A percentile compares a stretch with the other conserved stretches of the same genome.
Conservation (phyloP, 345 rosid genomes). For the Triadica sebifera region DNA sequence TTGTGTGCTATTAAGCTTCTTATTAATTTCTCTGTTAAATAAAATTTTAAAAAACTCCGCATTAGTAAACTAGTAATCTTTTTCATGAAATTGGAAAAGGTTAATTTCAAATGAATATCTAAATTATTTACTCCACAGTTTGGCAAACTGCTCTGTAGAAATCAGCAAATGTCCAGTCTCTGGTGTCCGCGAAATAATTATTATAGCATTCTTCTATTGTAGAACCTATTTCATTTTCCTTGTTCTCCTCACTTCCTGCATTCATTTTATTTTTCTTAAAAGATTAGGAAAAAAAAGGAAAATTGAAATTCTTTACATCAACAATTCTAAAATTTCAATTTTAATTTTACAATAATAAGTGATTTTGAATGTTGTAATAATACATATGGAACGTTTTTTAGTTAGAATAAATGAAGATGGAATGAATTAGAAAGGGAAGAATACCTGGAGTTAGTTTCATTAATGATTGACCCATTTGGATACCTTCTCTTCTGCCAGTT, state of each 20-base stretch:
- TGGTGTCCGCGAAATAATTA: constrained; percentile 23
- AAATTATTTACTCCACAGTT: constrained; percentile 51
- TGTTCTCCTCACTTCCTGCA: constrained; percentile 43
- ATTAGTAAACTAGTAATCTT: not conserved
- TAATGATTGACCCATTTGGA: constrained; percentile 25
- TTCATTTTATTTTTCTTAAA: not conserved
- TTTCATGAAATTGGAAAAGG: not conserved
- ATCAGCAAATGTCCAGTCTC: constrained; percentile 27
- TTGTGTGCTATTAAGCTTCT: constrained; percentile 61
- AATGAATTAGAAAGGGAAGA: not conserved
- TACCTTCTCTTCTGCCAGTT: too few relatives aligned
- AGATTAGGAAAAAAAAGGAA: not conserved
- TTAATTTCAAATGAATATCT: not conserved
- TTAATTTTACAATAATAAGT: too few relatives aligned
- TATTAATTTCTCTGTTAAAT: constrained; percentile 53
- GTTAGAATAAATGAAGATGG: not conserved
- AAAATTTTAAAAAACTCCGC: not conserved
- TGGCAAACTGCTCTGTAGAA: constrained; percentile 53
- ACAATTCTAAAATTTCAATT: too few relatives aligned
- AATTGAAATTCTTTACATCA: not conserved
- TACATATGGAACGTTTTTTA: not conserved
- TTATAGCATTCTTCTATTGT: constrained; percentile 40
- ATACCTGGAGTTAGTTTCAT: constrained; percentile 20
- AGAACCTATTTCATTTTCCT: constrained; percentile 40
- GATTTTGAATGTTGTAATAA: too few relatives aligned